Conservation (phyloP, 306 rosid species). For the Quercus ilex region DNA sequence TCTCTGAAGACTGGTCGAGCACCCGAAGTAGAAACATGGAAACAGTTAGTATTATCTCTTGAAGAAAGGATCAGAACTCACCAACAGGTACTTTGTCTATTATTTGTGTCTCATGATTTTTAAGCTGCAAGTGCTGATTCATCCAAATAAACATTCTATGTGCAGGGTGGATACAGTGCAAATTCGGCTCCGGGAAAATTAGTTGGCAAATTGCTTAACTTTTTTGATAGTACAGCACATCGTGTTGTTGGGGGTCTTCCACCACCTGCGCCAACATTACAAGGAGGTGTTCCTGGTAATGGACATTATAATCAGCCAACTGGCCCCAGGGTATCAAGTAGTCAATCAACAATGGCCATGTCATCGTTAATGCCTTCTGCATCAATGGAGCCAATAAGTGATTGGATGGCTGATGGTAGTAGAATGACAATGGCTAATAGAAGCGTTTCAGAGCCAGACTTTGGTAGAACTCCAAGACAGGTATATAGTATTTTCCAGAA, state of each 20-base stretch:
- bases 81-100: slow-evolving; percentile 59
- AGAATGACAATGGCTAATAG: slow-evolving; percentile 60
- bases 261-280: slow-evolving; percentile 74
- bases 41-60: slow-evolving; percentile 66
- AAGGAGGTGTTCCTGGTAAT: slow-evolving; percentile 43
- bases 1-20: slow-evolving; percentile 84
- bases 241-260: slow-evolving; percentile 92
- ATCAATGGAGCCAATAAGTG: slow-evolving; percentile 82
- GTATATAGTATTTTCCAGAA: slow-evolving; percentile 36
- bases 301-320: slow-evolving; percentile 51
- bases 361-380: slow-evolving; percentile 81
- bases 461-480: slow-evolving; percentile 82
- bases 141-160: slow-evolving; percentile 17
- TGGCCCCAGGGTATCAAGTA: slow-evolving; percentile 55
- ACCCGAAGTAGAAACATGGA: slow-evolving; percentile 89
- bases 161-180: slow-evolving; percentile 82
- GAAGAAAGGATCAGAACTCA: slow-evolving; percentile 89
- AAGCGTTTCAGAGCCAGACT: slow-evolving; percentile 94
- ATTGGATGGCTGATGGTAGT: slow-evolving; percentile 57
- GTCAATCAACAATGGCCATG: slow-evolving; percentile 89
- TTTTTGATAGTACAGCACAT: slow-evolving; percentile 88
- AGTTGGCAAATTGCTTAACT: slow-evolving; percentile 77
- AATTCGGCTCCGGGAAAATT: slow-evolving; percentile 75
- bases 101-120: slow-evolving; percentile 6
- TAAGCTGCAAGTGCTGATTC: slow-evolving; percentile 9